Base-by-base conservation (phyloP, 345 rosid species). In the Murraya koenigii region DNA sequence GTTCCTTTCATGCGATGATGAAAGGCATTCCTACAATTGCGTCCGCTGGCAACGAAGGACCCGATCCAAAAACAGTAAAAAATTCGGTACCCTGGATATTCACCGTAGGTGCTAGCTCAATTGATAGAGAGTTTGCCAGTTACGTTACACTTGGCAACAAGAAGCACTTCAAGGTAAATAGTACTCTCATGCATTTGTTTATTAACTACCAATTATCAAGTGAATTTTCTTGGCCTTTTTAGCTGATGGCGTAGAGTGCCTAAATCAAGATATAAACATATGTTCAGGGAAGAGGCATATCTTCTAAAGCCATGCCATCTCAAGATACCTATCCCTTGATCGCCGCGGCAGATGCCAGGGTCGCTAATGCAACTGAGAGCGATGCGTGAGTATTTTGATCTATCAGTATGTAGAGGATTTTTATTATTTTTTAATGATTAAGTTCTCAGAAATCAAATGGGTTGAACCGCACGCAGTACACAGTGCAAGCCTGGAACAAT, bases 241-340 rank as follows among this genome's bases (percentile, higher is more conserved):
- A 30, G 32, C 32, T 30, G 32, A 30, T 30, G 2, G 1, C 32
- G 32, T 30, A 30, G 32, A 30, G 32, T 30, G 32, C 32, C 32
- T 30, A 30, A 30, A 2, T 30, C 32, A 30, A 1, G 11, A 1
- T 25, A 4, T 2, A 38, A 20, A 41, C 8, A 25, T 33, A 61
- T 72, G 22, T 39, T 26, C 59, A 94, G 98, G 99, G 99, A 38
- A 69, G 84, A 9, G 90, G 96, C 59, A 82, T 95, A 76, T 90
- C 94, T 0, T 70, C 65, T 6, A 69, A 30, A 28, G 65, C 86
- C 64, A 73, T 92, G 60, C 79, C 87, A 3, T 58, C 76, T 23
- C 22, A 85, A 25, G 84, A 77, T 71, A 82, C 72, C 77, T 91
- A 86, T 63, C 93, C 88, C 1, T 38, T 93, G 75, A 82, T 95